Evolutionary conservation across 371 early-diverging fungal genomes (phyloP).

Genomic region (Mucor indicus): DNA sequence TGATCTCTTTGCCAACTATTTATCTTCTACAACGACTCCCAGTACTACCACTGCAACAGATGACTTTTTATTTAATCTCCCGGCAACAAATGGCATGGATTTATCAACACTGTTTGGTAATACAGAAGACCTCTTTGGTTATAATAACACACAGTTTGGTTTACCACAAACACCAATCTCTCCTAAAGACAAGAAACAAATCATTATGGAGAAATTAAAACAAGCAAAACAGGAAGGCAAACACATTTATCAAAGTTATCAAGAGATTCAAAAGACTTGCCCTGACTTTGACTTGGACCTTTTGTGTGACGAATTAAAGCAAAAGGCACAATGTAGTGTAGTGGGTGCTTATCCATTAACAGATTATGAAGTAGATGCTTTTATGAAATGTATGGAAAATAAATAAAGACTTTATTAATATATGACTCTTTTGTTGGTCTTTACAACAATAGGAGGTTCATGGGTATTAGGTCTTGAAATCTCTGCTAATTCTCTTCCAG

Average conservation of each 20-base stretch:
- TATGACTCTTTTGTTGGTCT: constrained; percentile 21
- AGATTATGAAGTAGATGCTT: constrained; percentile 13
- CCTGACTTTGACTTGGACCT: constrained; percentile 31
- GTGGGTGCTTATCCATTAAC: neutral
- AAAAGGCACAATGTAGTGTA: constrained; percentile 15
- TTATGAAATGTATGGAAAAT: constrained; percentile 13
- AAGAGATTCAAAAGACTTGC: constrained; percentile 11
- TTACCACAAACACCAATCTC: constrained; percentile 11
- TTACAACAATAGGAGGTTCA: constrained; percentile 87
- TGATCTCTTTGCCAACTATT: constrained; percentile 28
- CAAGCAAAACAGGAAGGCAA: constrained; percentile 20
- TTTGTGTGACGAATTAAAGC: constrained; percentile 16
- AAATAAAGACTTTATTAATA: constrained; percentile 11
- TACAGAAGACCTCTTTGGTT: constrained; percentile 25
- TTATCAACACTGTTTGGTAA: constrained; percentile 28
- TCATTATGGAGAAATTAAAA: constrained; percentile 7
- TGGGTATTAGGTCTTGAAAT: constrained; percentile 75
- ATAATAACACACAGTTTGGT: constrained; percentile 16
- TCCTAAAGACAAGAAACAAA: constrained; percentile 3
- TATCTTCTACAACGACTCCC: constrained; percentile 11
- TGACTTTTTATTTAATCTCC: constrained; percentile 17
- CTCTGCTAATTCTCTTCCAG: constrained; percentile 87
- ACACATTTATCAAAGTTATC: constrained; percentile 19
- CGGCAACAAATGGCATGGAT: constrained; percentile 22
- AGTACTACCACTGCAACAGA: constrained; percentile 8